Percentiles rank a stretch among this genome's conserved stretches.
Conservation (phyloP, 345 rosid genomes). For the Anacardium occidentale region DNA sequence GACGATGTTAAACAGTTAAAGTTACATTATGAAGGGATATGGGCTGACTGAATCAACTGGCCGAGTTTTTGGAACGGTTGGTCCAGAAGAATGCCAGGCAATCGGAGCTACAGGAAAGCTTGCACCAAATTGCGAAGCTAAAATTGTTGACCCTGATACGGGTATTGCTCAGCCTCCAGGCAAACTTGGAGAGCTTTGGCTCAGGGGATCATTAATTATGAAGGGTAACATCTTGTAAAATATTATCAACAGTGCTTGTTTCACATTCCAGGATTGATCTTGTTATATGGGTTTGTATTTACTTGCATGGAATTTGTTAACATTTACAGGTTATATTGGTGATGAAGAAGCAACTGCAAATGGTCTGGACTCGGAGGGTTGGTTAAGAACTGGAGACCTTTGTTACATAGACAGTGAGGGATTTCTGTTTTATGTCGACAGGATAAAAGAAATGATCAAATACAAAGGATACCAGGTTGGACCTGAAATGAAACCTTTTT, state of each 20-base stretch:
- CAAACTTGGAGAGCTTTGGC: slow-evolving; percentile 51
- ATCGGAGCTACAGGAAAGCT: slow-evolving; percentile 54
- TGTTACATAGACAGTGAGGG: slow-evolving; percentile 57
- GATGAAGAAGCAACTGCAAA: slow-evolving; percentile 53
- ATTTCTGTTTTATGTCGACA: slow-evolving; percentile 56
- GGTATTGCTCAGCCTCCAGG: slow-evolving; percentile 42
- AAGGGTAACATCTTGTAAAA: slow-evolving; percentile 34
- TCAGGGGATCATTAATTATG: slow-evolving; percentile 56
- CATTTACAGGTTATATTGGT: slow-evolving; percentile 45
- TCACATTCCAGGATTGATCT: background rate
- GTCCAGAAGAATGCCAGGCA: slow-evolving; percentile 37
- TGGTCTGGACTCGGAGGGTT: slow-evolving; percentile 48
- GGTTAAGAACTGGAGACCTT: slow-evolving; percentile 67
- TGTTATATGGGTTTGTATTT: background rate
- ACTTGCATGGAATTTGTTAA: background rate
- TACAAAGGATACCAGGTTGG: slow-evolving; percentile 66
- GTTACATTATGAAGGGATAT: slow-evolving; percentile 36
- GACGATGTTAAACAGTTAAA: background rate
- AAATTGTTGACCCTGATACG: slow-evolving; percentile 43
- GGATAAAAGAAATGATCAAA: slow-evolving; percentile 63
- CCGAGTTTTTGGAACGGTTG: slow-evolving; percentile 36
- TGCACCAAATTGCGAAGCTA: slow-evolving; percentile 42
- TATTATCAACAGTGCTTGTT: no score
- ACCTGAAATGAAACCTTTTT: no score
- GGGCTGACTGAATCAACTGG: slow-evolving; percentile 62